A percentile compares a stretch with the other conserved stretches of the same genome.
These are phyloP conservation scores for Cladosporium cucumerinum DNA, from an alignment of 2,329 filamentous ascomycete species.

Conservation along the genomic window DNA sequence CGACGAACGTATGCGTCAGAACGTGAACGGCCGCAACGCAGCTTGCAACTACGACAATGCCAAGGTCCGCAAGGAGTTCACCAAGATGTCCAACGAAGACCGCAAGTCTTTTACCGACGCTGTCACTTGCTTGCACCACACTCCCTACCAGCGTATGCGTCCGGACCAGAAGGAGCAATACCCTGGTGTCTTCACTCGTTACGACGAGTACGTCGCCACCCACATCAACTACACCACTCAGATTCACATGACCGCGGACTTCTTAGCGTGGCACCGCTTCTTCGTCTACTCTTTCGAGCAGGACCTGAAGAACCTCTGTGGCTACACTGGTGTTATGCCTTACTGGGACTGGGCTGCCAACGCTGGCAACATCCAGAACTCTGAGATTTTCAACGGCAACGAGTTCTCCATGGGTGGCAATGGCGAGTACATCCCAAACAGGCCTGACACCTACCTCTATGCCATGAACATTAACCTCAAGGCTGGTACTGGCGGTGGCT, in stretches of 20 bases:
- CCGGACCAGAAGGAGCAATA: conserved; percentile 7
- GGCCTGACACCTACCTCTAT: conserved; percentile 35
- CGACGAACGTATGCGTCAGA: conserved; percentile 13
- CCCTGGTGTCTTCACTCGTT: conserved; percentile 22
- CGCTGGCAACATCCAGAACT: conserved; percentile 39
- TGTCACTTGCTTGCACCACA: conserved; percentile 22
- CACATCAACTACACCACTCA: conserved; percentile 20
- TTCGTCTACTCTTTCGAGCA: conserved; percentile 40
- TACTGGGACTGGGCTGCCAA: conserved; percentile 55
- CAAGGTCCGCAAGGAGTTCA: conserved; percentile 16
- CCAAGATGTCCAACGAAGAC: conserved; percentile 16
- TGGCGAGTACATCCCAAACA: conserved; percentile 20
- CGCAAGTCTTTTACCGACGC: conserved; percentile 21
- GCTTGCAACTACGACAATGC: conserved; percentile 21
- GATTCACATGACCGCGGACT: conserved; percentile 28
- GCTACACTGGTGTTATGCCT: conserved; percentile 37
- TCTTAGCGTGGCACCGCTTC: conserved; percentile 39
- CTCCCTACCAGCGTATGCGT: conserved; percentile 16
- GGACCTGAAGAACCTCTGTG: conserved; percentile 37
- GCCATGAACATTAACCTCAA: conserved; percentile 50
- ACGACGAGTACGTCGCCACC: conserved; percentile 24
- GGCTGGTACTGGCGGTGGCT: conserved; percentile 52
- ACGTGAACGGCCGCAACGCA: conserved; percentile 7
- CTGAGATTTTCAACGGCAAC: conserved; percentile 54
- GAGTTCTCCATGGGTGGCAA: conserved; percentile 38